Evolutionary conservation across 805 yeast genomes (phyloP), one percentile per base, ranked within the genome.

Genomic region (Candida maltosa): DNA sequence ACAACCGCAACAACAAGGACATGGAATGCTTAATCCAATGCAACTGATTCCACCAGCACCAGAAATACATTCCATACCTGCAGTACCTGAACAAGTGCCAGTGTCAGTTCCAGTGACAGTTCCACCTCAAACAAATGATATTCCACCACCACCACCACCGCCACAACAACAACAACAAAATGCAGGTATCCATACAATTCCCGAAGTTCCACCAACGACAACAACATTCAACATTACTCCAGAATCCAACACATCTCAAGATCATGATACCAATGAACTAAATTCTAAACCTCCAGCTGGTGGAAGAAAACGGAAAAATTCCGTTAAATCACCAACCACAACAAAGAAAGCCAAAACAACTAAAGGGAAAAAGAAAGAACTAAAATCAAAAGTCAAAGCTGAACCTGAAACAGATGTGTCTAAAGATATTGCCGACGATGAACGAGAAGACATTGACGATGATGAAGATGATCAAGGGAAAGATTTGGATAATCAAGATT

Each of bases 41-140:
- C n/a, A n/a, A n/a, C n/a, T n/a, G n/a, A n/a, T n/a, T n/a, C n/a
- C n/a, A 10, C 14, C 18, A 26, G 42, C 14, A 3, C 40, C 12
- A 6, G 30, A 11, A n/a, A n/a, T n/a, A n/a, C n/a, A n/a, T 17
- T 31, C 14, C 10, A 39, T 19, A 14, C 47, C 35, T 23, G 35
- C 28, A 23, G 35, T 23, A 16, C 38, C 29, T n/a, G n/a, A n/a
- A n/a, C 46, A 32, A 26, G 46, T 26, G 26, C 51, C n/a, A n/a
- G n/a, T n/a, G n/a, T n/a, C n/a, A n/a, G n/a, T n/a, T n/a, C n/a
- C n/a, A n/a, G n/a, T n/a, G n/a, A n/a, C n/a, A n/a, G n/a, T n/a
- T 18, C 14, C 18, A 26, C 42, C 14, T 3, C 40, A 16, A 6
- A 30, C 10, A n/a, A n/a, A n/a, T n/a, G n/a, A n/a, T 17, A 31